Evolutionary conservation across 2,329 filamentous ascomycete species (phyloP), one percentile per base, ranked within the genome.

Genomic region (Sarocladium brachiariae): DNA sequence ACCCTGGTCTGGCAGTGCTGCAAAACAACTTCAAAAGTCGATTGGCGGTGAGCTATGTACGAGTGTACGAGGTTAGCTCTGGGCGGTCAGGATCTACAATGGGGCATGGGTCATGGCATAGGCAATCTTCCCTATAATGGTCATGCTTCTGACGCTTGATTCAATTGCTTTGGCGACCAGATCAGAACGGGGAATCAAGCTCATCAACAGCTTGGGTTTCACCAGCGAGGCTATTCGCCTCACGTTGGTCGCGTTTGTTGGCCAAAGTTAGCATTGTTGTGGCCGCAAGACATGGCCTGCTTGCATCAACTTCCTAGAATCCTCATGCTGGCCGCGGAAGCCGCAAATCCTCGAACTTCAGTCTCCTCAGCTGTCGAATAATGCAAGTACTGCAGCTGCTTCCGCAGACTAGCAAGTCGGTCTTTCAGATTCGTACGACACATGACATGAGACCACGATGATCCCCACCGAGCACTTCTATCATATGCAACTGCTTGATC

Each of bases 11-110:
- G 27, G 27, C 35, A n/a, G 25, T 27, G 24, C 43, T 47, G 43
- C 27, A 33, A 14, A 25, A 47, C 24, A 25, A 47, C 4, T 16
- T n/a, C 43, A 31, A 18, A 19, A n/a, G 25, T 47, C 43, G 43
- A 33, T 47, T 47, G 43, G 43, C 43, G 43, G 43, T 47, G 43
- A 47, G 43, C 43, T 33, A 16, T 16, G 13, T 43, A 43, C 21
- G 37, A 39, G 37, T 16, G 13, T 43, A 43, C 21, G 37, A 39
- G 37, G 37, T 6, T 21, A 23, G 16, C 37, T 43, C 39, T 25
- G 23, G 39, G 43, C 43, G 43, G 43, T 33, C 43, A 47, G 27
- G n/a, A 19, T 33, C 7, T n/a, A 23, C 4, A 5, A 30, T 39
- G 18, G 35, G 13, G 35, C 35, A 39, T 19, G 35, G 35, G 35